A percentile compares a stretch with the other conserved stretches of the same genome.
These are phyloP conservation scores for Aspergillus neoniger DNA, from an alignment of 2,329 filamentous ascomycete genomes.

Conservation along the genomic window DNA sequence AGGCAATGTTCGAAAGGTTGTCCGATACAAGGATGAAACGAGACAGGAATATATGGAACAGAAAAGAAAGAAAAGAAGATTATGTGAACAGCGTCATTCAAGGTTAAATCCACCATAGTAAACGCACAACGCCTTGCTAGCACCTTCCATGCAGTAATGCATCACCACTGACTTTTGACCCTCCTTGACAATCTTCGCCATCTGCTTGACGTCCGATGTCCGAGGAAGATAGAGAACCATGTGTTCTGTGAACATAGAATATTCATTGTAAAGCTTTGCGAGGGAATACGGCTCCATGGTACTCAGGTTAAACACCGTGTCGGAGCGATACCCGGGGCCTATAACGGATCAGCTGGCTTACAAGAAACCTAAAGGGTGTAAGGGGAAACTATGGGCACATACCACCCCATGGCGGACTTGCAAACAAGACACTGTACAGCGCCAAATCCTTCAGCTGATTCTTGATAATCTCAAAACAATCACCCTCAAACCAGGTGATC, in stretches of 20 bases:
- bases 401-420: conserved; percentile 75
- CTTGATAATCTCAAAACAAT: conserved; percentile 75
- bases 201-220: conserved; percentile 77
- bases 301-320: conserved; percentile 76
- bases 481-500: conserved; percentile 84
- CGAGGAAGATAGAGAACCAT: conserved; percentile 81
- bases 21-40: rapidly evolving
- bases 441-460: conserved; percentile 52
- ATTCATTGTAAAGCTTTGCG: conserved; percentile 62
- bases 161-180: conserved; percentile 68
- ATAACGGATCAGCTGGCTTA: background rate
- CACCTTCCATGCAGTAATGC: conserved; percentile 89
- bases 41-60: rapidly evolving
- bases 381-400: conserved; percentile 24
- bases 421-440: conserved; percentile 64
- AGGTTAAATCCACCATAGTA: conserved; percentile 58
- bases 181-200: conserved; percentile 58
- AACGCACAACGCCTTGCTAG: conserved; percentile 73
- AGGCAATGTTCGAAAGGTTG: too few species aligned
- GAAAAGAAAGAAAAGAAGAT: too few species aligned
- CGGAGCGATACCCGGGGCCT: conserved; percentile 65
- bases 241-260: conserved; percentile 54
- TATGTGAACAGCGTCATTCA: conserved; percentile 12
- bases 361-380: background rate
- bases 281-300: conserved; percentile 88